Evolutionary conservation across 1,284 basidiomycete genomes (phyloP).

Genomic region (Schizophyllum commune): DNA sequence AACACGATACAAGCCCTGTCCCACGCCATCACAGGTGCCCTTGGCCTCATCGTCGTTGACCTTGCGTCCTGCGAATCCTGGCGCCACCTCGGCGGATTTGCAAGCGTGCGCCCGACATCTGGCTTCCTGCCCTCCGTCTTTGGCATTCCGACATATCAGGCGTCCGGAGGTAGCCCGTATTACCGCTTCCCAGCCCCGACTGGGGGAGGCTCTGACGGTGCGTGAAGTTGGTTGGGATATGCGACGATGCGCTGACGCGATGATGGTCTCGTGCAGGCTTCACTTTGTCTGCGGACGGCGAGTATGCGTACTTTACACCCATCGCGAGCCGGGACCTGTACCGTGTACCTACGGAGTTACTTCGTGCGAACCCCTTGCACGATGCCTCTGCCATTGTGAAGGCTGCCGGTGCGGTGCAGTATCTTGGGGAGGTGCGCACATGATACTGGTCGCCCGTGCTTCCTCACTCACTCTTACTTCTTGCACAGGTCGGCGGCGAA

Average conservation of each 20-base stretch:
- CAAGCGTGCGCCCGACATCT: conserved; percentile 11
- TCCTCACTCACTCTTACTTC: neutral
- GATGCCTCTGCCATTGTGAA: neutral
- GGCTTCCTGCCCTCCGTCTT: conserved; percentile 12
- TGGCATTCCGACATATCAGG: neutral
- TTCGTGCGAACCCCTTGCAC: conserved; percentile 12
- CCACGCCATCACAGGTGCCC: conserved; percentile 11
- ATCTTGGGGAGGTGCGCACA: conserved; percentile 14
- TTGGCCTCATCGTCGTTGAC: conserved; percentile 22
- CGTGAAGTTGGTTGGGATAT: neutral
- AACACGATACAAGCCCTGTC: too few species aligned
- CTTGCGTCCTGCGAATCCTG: conserved; percentile 22
- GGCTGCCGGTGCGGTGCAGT: conserved; percentile 14
- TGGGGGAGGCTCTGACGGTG: neutral
- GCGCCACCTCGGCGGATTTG: conserved; percentile 20
- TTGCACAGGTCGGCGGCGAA: conserved; percentile 14
- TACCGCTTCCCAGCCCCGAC: neutral
- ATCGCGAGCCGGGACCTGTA: conserved; percentile 20
- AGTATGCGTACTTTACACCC: conserved; percentile 19
- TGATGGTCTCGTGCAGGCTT: conserved; percentile 3
- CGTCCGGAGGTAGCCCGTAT: neutral
- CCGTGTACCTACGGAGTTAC: conserved; percentile 19
- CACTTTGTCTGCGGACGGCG: conserved; percentile 17
- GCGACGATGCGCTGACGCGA: neutral
- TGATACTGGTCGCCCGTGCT: neutral